Evolutionary conservation across 2,329 filamentous ascomycete genomes (phyloP).

Genomic region (Claviceps digitariae): DNA sequence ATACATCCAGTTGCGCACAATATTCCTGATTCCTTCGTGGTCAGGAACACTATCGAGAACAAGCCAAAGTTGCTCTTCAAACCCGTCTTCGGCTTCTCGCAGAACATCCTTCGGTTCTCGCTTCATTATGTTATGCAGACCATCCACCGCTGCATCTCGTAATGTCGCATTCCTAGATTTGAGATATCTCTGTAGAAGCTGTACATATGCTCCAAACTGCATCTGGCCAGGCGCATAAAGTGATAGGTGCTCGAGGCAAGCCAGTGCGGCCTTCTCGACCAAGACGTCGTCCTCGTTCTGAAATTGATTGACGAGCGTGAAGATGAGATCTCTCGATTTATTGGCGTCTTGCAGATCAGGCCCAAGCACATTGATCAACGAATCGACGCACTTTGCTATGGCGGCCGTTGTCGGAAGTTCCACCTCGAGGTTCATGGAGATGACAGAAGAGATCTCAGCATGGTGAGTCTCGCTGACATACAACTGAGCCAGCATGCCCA

Average conservation of each 20-base stretch:
- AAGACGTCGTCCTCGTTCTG: slow-evolving; percentile 57
- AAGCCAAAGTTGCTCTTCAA: slow-evolving; percentile 89
- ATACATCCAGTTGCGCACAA: slow-evolving; percentile 84
- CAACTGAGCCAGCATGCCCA: slow-evolving; percentile 87
- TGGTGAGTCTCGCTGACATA: slow-evolving; percentile 90
- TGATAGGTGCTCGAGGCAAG: slow-evolving; percentile 80
- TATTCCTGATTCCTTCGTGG: slow-evolving; percentile 70
- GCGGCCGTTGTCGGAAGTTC: slow-evolving; percentile 71
- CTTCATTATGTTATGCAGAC: slow-evolving; percentile 91
- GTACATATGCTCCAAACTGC: slow-evolving; percentile 73
- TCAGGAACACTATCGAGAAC: slow-evolving; percentile 65
- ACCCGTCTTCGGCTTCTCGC: slow-evolving; percentile 55
- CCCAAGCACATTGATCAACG: slow-evolving; percentile 90
- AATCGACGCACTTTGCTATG: slow-evolving; percentile 79
- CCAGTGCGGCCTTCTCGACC: slow-evolving; percentile 63
- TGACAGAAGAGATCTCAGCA: slow-evolving; percentile 61
- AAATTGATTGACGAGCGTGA: slow-evolving; percentile 75
- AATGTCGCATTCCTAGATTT: slow-evolving; percentile 55
- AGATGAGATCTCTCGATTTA: slow-evolving; percentile 83
- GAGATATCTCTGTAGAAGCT: slow-evolving; percentile 64
- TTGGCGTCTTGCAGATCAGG: slow-evolving; percentile 87
- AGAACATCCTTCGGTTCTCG: slow-evolving; percentile 76
- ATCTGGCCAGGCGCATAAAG: slow-evolving; percentile 83
- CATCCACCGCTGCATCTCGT: slow-evolving; percentile 70
- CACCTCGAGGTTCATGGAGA: slow-evolving; percentile 82